Evolutionary conservation across 768 basidiomycete species (phyloP), one percentile per base, ranked within the genome.

Genomic region (Naganishia antarctica): DNA sequence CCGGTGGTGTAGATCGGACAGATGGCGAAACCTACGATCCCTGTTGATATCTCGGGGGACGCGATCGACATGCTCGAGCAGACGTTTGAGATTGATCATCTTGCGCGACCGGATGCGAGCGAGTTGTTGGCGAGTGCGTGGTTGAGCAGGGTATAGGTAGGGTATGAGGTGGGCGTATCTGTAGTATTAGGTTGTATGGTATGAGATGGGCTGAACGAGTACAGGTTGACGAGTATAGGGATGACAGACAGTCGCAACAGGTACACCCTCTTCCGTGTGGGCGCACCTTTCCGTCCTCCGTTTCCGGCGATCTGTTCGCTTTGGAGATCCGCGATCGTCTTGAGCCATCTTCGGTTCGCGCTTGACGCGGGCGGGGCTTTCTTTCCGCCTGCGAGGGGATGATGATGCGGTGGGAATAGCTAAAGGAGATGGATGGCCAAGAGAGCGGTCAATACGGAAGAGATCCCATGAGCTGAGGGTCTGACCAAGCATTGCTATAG

Each of bases 71-170:
- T 97, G 80, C 81, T 99, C 50, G 82, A 84, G 26, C 83, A 83
- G 68, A 92, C 93, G n/a, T 96, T 97, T 72, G 89, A 91, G 68
- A 80, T 91, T 47, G 84, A 96, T 69, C 87, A 91, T 65, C 82
- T 85, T 68, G 83, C 83, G 29, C 84, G 92, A 53, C 91, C 91
- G 5, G 84, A 87, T 18, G 91, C 91, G 9, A 80, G 82, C 1
- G 87, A 86, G 68, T 80, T 94, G 11, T 81, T 91, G 40, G 82
- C 83, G 58, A 87, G 92, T 72, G 72, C 83, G 2, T 97, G 91
- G 87, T 79, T 91, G 28, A 76, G 65, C 53, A 58, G 34, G 32
- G 31, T 13, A 2, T 21, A 28, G n/a, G 37, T 40, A 26, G 21
- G 8, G 50, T 6, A 2, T 1, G 32, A 29, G 29, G 34, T 29